Evolutionary conservation across 2,329 filamentous ascomycete species (phyloP), one percentile per base, ranked within the genome.

Genomic region (Drechmeria coniospora): DNA sequence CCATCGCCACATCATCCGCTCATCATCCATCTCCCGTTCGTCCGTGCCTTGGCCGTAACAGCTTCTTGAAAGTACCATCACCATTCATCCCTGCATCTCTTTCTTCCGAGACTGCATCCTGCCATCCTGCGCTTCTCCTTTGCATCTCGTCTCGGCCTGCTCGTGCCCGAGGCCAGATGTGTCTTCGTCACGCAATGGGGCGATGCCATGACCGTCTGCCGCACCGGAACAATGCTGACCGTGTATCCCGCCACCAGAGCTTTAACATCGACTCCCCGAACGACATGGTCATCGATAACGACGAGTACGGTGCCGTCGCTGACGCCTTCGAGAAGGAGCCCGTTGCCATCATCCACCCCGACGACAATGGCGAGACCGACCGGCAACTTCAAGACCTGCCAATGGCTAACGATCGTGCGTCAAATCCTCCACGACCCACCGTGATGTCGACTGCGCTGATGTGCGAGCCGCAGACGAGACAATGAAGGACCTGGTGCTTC

Each of bases 401-500:
- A 21, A 42, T 63, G 33, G 67, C 66, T 17, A 65, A 49, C 43
- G 67, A 72, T 40, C 55, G 67, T 71, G 53, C 37, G 65, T 59
- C 23, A 25, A 12, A 19, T 26, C 25, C 25, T 20, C 21, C 26
- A 15, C 24, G 26, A 19, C 29, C 33, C 17, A 17, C 13, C 24
- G 22, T 27, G 33, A 43, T 46, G n/a, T 18, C 18, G n/a, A 12
- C 3, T 14, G 6, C 7, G 15, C 15, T 12, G 12, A 16, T 11
- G 6, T 4, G n/a, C 14, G 3, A 13, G 10, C n/a, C 18, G 16
- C 32, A 86, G 79, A 73, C 56, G 80, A 92, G 39, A 79, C 80
- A 27, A 93, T 95, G 71, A 79, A 79, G 59, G 75, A 81, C 43
- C 60, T 77, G 38, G 73, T 84, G 39, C 68, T 95, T 33, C 73